phyloP scores from a whole-genome alignment of 805 yeast genomes.

The Metschnikowia lachancei region DNA sequence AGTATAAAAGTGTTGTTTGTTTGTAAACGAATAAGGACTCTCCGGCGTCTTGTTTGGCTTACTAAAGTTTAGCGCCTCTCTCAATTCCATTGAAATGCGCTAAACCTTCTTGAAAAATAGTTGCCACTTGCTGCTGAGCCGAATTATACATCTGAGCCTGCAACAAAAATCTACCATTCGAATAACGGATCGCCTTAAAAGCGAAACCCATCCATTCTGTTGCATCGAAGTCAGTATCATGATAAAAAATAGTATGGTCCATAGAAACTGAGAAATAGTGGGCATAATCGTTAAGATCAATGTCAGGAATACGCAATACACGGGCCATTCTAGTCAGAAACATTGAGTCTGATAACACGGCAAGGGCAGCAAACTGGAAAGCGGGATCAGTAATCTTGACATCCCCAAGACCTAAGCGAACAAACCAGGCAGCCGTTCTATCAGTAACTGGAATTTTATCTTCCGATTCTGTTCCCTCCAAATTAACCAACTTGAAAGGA shows the following conservation, averaged over 20 bases:
- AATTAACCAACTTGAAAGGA: conserved; percentile 34
- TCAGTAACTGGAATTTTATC: conserved; percentile 25
- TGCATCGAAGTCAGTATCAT: conserved; percentile 46
- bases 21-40: not conserved
- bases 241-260: conserved; percentile 68
- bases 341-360: conserved; percentile 58
- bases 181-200: conserved; percentile 24
- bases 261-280: conserved; percentile 54
- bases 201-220: conserved; percentile 50
- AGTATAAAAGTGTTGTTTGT: not conserved
- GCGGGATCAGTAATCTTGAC: conserved; percentile 18
- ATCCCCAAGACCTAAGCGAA: conserved; percentile 25
- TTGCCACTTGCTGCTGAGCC: conserved; percentile 53
- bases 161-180: conserved; percentile 39
- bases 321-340: conserved; percentile 53
- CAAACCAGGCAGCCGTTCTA: conserved; percentile 27
- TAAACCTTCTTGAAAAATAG: conserved; percentile 66
- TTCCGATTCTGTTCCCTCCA: conserved; percentile 27
- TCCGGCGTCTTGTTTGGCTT: no score
- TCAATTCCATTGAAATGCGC: conserved; percentile 31
- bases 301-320: conserved; percentile 41
- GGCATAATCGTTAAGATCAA: conserved; percentile 20
- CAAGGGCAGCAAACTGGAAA: conserved; percentile 52
- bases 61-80: conserved; percentile 18
- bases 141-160: conserved; percentile 46